phyloP scores from a whole-genome alignment of 2,329 filamentous ascomycete genomes.

The Cladobotryum protrusum region DNA sequence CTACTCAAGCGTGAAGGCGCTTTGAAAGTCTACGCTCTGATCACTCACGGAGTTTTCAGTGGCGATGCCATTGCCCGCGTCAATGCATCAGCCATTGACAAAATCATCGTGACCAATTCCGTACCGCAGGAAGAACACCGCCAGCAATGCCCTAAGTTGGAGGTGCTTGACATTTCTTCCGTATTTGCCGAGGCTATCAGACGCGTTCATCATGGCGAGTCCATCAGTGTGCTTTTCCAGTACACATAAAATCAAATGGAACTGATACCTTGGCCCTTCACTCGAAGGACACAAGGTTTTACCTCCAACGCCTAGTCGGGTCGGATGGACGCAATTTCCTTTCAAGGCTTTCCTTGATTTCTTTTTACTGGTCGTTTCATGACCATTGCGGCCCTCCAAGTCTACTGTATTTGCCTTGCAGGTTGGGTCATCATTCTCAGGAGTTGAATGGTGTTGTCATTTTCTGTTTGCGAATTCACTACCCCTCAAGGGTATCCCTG shows the following conservation, averaged over 20 bases:
- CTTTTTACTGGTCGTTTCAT: neutral
- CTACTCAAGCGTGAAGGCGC: constrained; percentile 94
- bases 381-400: neutral
- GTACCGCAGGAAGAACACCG: constrained; percentile 83
- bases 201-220: constrained; percentile 94
- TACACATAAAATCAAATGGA: constrained; percentile 19
- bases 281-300: constrained; percentile 1
- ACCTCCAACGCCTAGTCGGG: constrained; percentile 2
- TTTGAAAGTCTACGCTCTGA: constrained; percentile 80
- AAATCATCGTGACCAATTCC: constrained; percentile 90
- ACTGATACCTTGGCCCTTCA: constrained; percentile 1
- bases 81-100: constrained; percentile 88
- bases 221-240: constrained; percentile 84
- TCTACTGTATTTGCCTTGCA: neutral
- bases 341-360: constrained; percentile 2
- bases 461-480: neutral
- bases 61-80: constrained; percentile 92
- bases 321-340: constrained; percentile 1
- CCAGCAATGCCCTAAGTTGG: constrained; percentile 74
- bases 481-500: neutral
- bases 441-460: constrained; percentile 1
- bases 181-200: constrained; percentile 95
- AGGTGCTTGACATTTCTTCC: constrained; percentile 81
- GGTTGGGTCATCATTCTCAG: neutral
- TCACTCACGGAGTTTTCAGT: constrained; percentile 92